Percentiles rank a stretch among this genome's conserved stretches.
Evolutionary conservation across 2,329 filamentous ascomycete genomes (phyloP).

Genomic region (Cryphonectria carpinicola): DNA sequence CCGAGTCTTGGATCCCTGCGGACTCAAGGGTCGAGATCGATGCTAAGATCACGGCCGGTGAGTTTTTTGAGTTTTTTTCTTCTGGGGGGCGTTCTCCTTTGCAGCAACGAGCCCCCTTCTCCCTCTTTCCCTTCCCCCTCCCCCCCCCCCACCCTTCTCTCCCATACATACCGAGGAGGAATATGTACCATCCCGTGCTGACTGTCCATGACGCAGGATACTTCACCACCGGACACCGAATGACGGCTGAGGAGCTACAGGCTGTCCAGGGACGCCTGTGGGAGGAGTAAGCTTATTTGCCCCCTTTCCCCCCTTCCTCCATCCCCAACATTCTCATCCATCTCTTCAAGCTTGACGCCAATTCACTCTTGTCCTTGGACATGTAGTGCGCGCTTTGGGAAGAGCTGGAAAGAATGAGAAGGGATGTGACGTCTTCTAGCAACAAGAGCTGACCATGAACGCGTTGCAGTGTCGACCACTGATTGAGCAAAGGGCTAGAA

Average conservation of each 20-base stretch:
- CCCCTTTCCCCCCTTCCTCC: not conserved
- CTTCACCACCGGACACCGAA: slow-evolving; percentile 86
- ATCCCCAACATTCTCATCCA: slow-evolving; percentile 26
- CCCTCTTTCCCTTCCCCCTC: not conserved
- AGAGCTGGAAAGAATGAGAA: slow-evolving; percentile 7
- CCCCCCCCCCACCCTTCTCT: not conserved
- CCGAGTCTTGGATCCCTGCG: slow-evolving; percentile 89
- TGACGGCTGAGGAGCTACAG: slow-evolving; percentile 83
- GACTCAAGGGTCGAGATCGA: slow-evolving; percentile 98
- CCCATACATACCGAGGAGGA: not conserved
- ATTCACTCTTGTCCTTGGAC: not conserved
- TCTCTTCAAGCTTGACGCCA: slow-evolving; percentile 30
- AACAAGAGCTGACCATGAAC: slow-evolving; percentile 34
- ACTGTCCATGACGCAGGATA: slow-evolving; percentile 52
- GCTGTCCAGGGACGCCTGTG: slow-evolving; percentile 88
- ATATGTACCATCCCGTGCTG: slow-evolving; percentile 8
- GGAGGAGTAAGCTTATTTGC: slow-evolving; percentile 69
- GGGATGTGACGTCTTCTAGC: slow-evolving; percentile 25
- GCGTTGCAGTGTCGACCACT: slow-evolving; percentile 32
- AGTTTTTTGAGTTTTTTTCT: slow-evolving; percentile 39
- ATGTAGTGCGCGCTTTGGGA: not conserved
- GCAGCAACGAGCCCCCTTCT: not conserved
- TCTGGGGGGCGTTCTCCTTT: not conserved
- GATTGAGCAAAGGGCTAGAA: slow-evolving; percentile 12
- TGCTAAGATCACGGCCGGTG: slow-evolving; percentile 94